Evolutionary conservation across 257 asterid species (phyloP).

Genomic region (Asclepias syriaca): DNA sequence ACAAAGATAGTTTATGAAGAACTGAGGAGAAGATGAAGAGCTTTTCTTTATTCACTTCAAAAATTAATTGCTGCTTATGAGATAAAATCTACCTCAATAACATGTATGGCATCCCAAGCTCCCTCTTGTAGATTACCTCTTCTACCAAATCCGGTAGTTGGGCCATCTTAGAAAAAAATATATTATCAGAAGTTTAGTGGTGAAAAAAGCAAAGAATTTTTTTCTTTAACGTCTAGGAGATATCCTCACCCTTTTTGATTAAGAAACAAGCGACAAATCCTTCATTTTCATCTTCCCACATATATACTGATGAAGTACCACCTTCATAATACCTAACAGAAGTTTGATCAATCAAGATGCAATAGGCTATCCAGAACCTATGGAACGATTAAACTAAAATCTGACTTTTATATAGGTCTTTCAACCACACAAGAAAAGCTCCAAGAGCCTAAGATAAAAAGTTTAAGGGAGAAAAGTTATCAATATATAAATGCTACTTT

Average conservation of each 20-base stretch:
- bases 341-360: constrained; percentile 42
- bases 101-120: constrained; percentile 99
- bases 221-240: constrained; percentile 2
- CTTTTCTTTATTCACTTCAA: constrained; percentile 4
- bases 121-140: constrained; percentile 94
- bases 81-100: constrained; percentile 63
- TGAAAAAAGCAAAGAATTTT: constrained; percentile 9
- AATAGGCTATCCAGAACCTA: constrained; percentile 11
- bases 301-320: constrained; percentile 87
- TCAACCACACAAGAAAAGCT: not conserved
- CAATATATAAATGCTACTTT: not conserved
- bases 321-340: constrained; percentile 95
- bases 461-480: not conserved
- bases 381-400: not conserved
- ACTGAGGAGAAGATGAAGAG: constrained; percentile 9
- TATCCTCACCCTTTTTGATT: constrained; percentile 70
- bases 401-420: not conserved
- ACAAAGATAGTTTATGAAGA: not conserved
- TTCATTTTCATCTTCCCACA: constrained; percentile 87
- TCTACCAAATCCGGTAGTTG: constrained; percentile 74
- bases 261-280: constrained; percentile 92
- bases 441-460: not conserved
- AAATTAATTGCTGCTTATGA: not conserved
- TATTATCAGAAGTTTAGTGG: constrained; percentile 19
- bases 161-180: constrained; percentile 64